These are phyloP conservation scores for Arthrobotrys iridis DNA, from an alignment of 2,329 filamentous ascomycete species.

Conservation along the genomic window DNA sequence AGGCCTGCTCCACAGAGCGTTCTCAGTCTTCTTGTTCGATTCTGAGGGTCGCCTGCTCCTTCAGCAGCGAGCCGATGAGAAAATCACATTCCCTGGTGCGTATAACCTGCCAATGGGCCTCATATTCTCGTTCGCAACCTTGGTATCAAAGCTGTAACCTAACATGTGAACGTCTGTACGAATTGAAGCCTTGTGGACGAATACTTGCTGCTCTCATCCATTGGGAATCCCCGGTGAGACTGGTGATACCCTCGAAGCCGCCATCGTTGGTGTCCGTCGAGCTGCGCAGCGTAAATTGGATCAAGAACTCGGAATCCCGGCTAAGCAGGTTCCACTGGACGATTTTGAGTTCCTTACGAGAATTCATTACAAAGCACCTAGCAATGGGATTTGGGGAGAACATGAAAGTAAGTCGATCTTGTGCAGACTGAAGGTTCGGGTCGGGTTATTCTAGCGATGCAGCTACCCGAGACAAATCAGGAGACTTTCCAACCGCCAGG, in stretches of 20 bases:
- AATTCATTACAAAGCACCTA: slow-evolving; percentile 98
- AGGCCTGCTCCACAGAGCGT: slow-evolving; percentile 93
- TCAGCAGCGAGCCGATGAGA: slow-evolving; percentile 93
- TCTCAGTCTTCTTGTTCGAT: slow-evolving; percentile 98
- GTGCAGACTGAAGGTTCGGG: slow-evolving; percentile 20
- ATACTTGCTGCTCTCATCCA: slow-evolving; percentile 98
- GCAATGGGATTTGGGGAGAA: slow-evolving; percentile 97
- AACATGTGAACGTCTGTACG: background rate
- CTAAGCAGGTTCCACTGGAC: slow-evolving; percentile 86
- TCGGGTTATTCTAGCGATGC: slow-evolving; percentile 33
- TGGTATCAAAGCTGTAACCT: background rate
- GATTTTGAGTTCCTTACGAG: slow-evolving; percentile 93
- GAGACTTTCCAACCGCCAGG: slow-evolving; percentile 10
- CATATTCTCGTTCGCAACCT: background rate
- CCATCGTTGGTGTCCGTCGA: slow-evolving; percentile 85
- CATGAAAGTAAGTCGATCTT: slow-evolving; percentile 80
- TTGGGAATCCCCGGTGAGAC: slow-evolving; percentile 91
- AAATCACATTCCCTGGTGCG: slow-evolving; percentile 87
- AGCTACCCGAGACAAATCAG: slow-evolving; percentile 49
- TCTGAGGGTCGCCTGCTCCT: slow-evolving; percentile 89
- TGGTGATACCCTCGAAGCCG: slow-evolving; percentile 80
- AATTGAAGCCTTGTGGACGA: slow-evolving; percentile 88
- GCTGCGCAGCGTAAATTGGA: slow-evolving; percentile 93
- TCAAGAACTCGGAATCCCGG: slow-evolving; percentile 92
- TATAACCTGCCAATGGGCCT: background rate